phyloP scores from a whole-genome alignment of 192 early-diverging fungal genomes.

The Gamsiella multidivaricata region DNA sequence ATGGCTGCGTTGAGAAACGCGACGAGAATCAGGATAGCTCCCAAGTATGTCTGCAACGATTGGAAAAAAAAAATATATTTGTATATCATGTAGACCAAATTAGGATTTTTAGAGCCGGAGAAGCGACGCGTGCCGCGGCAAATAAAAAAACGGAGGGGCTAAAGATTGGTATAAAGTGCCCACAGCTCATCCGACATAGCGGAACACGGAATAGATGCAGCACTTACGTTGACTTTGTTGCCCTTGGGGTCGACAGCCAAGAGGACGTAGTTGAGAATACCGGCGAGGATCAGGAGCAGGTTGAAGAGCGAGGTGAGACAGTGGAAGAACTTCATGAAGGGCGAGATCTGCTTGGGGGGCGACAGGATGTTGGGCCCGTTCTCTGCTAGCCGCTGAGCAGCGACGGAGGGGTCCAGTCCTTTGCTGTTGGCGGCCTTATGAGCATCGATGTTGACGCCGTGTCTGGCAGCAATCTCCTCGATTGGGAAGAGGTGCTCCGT shows the following conservation, averaged over 20 bases:
- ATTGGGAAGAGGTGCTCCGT: constrained; percentile 61
- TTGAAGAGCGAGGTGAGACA: constrained; percentile 88
- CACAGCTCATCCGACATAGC: no score
- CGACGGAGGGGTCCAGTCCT: constrained; percentile 75
- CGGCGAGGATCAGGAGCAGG: constrained; percentile 85
- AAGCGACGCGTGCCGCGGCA: not conserved
- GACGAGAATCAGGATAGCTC: constrained; percentile 88
- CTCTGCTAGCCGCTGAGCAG: constrained; percentile 68
- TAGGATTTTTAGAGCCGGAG: not conserved
- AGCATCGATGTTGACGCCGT: constrained; percentile 60
- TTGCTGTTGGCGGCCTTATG: constrained; percentile 72
- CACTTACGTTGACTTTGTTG: constrained; percentile 85
- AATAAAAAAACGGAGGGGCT: not conserved
- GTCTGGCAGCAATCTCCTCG: constrained; percentile 58
- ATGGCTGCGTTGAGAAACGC: constrained; percentile 92
- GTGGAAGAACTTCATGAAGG: constrained; percentile 79
- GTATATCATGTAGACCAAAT: not conserved
- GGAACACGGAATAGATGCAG: not conserved
- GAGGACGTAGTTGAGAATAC: constrained; percentile 84
- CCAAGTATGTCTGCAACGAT: constrained; percentile 82
- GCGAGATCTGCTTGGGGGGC: constrained; percentile 86
- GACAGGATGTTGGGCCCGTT: constrained; percentile 89
- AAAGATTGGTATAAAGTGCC: no score
- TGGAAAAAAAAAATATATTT: constrained; percentile 3
- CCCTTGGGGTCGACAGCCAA: constrained; percentile 76